These are phyloP conservation scores for Celoporthe dispersa DNA, from an alignment of 2,329 filamentous ascomycete genomes.

Conservation along the genomic window DNA sequence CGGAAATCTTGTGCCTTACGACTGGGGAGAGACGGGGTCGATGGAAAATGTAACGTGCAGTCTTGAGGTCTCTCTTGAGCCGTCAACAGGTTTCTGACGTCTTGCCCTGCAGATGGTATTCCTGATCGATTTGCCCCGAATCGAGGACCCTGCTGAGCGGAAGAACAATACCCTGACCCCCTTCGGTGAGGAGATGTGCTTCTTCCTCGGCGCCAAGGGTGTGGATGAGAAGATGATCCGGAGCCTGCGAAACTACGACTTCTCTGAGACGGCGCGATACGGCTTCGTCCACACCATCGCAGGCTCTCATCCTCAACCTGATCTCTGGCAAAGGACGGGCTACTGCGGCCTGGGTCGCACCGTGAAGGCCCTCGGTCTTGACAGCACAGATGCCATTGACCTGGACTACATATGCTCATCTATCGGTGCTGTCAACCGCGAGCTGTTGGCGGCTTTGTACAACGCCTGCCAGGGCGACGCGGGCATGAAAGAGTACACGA, in stretches of 20 bases:
- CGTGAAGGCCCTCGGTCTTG: conserved; percentile 66
- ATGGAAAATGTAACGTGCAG: conserved; percentile 77
- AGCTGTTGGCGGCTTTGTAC: conserved; percentile 64
- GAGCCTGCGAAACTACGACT: conserved; percentile 81
- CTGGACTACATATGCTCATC: conserved; percentile 83
- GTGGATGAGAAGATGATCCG: conserved; percentile 66
- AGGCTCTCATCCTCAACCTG: conserved; percentile 53
- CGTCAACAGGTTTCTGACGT: conserved; percentile 28
- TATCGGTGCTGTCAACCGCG: conserved; percentile 73
- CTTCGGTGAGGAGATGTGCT: conserved; percentile 73
- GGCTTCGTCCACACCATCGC: conserved; percentile 84
- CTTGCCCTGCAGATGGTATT: conserved; percentile 68
- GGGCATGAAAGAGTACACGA: conserved; percentile 51
- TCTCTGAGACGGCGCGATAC: conserved; percentile 70
- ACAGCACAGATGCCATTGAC: conserved; percentile 58
- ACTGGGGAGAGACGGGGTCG: conserved; percentile 84
- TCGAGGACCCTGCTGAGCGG: conserved; percentile 41
- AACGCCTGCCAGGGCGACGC: conserved; percentile 57
- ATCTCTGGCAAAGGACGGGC: conserved; percentile 50
- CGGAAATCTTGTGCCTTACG: conserved; percentile 82
- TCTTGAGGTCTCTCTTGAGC: not conserved
- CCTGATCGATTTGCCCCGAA: conserved; percentile 83
- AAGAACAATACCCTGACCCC: conserved; percentile 43
- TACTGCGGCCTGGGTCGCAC: conserved; percentile 74
- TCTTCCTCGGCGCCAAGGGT: conserved; percentile 71